phyloP scores from a whole-genome alignment of 805 yeast species.

The Candida manassasensis region DNA sequence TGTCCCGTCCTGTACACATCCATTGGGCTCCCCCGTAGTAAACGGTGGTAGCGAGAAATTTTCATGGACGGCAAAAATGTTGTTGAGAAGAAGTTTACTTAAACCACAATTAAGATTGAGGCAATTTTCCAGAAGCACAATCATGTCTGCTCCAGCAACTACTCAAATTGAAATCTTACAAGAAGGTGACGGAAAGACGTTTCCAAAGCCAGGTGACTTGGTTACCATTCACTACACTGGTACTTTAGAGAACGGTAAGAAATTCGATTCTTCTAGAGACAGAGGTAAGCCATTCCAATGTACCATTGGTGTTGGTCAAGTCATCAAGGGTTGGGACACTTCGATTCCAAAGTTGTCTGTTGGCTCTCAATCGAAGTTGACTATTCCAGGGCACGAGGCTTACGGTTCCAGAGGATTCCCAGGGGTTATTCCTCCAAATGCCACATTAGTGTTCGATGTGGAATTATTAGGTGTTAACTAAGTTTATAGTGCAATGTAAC shows the following conservation, averaged over 20 bases:
- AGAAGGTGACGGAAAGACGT: constrained; percentile 79
- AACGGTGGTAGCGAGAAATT: background rate
- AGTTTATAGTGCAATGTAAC: constrained; percentile 4
- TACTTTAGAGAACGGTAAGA: constrained; percentile 90
- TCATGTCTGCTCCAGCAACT: constrained; percentile 37
- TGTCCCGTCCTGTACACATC: background rate
- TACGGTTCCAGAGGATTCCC: constrained; percentile 96
- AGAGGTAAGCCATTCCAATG: constrained; percentile 95
- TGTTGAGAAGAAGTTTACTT: constrained; percentile 1
- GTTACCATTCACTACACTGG: constrained; percentile 96
- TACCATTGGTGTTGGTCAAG: constrained; percentile 92
- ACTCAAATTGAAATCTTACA: constrained; percentile 40
- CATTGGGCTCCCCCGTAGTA: constrained; percentile 12
- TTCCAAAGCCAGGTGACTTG: constrained; percentile 81
- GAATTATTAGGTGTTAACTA: constrained; percentile 60
- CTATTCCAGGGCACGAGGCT: constrained; percentile 90
- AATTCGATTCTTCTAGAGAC: constrained; percentile 92
- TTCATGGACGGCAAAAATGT: background rate
- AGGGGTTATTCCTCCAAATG: constrained; percentile 93
- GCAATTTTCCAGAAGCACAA: constrained; percentile 4
- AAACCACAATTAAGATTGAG: background rate
- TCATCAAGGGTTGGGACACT: constrained; percentile 90
- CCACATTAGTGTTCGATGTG: constrained; percentile 84
- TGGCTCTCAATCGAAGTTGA: constrained; percentile 89
- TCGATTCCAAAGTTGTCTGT: constrained; percentile 89